Base-by-base conservation (phyloP, 1,284 basidiomycete genomes). In the Lignosus rhinocerotis region DNA sequence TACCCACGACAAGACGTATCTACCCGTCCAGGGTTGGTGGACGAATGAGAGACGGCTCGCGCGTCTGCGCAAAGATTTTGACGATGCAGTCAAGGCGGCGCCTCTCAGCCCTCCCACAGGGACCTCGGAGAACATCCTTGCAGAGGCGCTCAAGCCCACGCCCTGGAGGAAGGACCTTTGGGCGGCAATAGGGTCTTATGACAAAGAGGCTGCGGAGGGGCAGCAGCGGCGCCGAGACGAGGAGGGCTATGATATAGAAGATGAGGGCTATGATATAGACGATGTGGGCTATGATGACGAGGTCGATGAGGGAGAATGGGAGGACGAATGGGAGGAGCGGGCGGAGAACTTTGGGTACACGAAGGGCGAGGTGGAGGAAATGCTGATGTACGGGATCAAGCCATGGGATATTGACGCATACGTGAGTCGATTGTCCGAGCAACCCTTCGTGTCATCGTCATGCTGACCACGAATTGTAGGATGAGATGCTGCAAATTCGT, bases 351-450 rank as follows among this genome's bases (percentile, higher is more conserved):
- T 25, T 25, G 25, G 25, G 25, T n/a, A n/a, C n/a, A 75, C 73
- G 1, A 57, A 72, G 2, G 71, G 67, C 16, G 69, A 79, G 9
- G 58, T 72, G n/a, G 58, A 72, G 1, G 78, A 80, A 53, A 67
- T 79, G 11, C 6, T 72, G 12, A 69, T 54, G 47, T 70, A 79
- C 6, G 77, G 78, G 0, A 72, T 80, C 2, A 80, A 78, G 57
- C 78, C 78, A 6, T 79, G 77, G 76, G 78, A 80, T 19, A 74
- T 78, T 10, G 75, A 77, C 61, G 77, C 78, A 45, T 63, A 67
- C 63, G 77, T 78, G 62, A 25, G 75, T 70, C 39, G 12, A 30
- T 31, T 9, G 19, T 43, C 19, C n/a, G n/a, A n/a, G n/a, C n/a
- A n/a, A n/a, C 16, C 16, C 1, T 36, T 10, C 17, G 25, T 12